Percentiles rank a stretch among this genome's conserved stretches.
Conservation (phyloP, 2,329 filamentous ascomycete species). For the Penicillium sp. region DNA sequence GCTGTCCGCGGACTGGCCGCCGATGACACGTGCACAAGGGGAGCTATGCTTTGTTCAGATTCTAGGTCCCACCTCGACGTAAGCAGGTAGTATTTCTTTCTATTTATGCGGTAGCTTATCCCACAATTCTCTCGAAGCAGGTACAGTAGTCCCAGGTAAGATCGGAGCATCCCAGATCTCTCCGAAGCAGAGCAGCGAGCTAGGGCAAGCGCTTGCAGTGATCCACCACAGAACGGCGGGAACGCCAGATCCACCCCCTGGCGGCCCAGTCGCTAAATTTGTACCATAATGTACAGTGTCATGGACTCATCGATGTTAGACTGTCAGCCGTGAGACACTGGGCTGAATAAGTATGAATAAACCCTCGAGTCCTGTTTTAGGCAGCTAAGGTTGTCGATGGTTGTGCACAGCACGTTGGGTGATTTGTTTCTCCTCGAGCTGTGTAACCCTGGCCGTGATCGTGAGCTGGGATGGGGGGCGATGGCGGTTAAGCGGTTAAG, state of each 20-base stretch:
- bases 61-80: too few species aligned
- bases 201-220: not conserved
- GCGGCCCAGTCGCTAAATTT: too few species aligned
- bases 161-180: not conserved
- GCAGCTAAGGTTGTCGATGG: not conserved
- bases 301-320: not conserved
- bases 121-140: not conserved
- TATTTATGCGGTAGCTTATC: not conserved
- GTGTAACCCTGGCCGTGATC: conserved; percentile 13
- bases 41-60: too few species aligned
- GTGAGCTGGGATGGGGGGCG: not conserved
- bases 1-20: too few species aligned
- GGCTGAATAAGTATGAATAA: not conserved
- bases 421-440: not conserved
- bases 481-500: not conserved
- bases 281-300: not conserved
- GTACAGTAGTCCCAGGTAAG: not conserved
- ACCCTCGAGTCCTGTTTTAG: not conserved
- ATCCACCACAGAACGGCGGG: not conserved
- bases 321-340: not conserved
- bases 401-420: conserved; percentile 8
- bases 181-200: not conserved
- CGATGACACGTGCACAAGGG: too few species aligned
- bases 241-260: not conserved
- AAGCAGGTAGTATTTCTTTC: too few species aligned